These are phyloP conservation scores for Thamnidium elegans DNA, from an alignment of 192 early-diverging fungal species.

Conservation along the genomic window DNA sequence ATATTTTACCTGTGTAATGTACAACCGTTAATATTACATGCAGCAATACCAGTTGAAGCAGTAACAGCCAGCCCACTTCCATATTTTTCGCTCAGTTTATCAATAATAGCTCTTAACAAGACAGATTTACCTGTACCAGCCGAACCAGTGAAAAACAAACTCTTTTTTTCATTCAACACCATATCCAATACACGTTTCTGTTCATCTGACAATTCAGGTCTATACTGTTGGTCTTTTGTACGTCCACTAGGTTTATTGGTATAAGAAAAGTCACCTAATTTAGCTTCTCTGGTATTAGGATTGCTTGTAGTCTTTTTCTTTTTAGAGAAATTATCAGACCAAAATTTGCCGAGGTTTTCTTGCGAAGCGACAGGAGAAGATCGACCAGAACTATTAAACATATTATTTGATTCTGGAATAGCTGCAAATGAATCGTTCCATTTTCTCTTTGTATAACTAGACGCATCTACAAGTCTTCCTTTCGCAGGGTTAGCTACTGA, in stretches of 20 bases:
- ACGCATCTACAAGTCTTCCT: too few relatives aligned
- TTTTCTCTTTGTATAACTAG: too few relatives aligned
- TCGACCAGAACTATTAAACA: too few relatives aligned
- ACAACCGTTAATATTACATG: constrained; percentile 71
- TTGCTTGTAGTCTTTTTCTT: too few relatives aligned
- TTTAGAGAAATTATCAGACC: too few relatives aligned
- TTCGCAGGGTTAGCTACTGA: too few relatives aligned
- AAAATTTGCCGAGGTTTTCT: too few relatives aligned
- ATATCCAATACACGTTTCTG: constrained; percentile 60
- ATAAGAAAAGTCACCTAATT: not conserved
- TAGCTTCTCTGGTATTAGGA: too few relatives aligned
- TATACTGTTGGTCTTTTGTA: constrained; percentile 6
- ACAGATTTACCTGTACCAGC: constrained; percentile 63
- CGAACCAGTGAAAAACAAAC: constrained; percentile 76
- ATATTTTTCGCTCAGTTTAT: constrained; percentile 31
- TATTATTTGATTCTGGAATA: too few relatives aligned
- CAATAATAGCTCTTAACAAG: constrained; percentile 47
- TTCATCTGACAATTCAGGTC: constrained; percentile 41
- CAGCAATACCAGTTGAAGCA: constrained; percentile 81
- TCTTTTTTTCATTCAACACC: constrained; percentile 51
- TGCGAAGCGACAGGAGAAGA: too few relatives aligned
- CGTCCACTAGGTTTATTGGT: not conserved
- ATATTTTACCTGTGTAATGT: constrained; percentile 56
- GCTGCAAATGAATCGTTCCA: too few relatives aligned
- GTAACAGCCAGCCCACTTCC: constrained; percentile 51